Conservation (phyloP, 345 rosid species). For the Acer yangbiense region DNA sequence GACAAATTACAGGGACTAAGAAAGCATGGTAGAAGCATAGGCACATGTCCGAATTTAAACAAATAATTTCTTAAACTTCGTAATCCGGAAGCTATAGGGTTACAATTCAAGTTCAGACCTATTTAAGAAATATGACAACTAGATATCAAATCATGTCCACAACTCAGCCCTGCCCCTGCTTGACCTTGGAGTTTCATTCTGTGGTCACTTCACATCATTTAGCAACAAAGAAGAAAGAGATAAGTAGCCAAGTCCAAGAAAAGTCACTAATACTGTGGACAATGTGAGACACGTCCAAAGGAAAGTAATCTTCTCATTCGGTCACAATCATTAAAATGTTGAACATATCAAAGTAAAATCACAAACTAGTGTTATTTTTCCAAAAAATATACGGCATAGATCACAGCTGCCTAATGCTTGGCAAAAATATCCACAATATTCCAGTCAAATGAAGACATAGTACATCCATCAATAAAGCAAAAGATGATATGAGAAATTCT, state of each 20-base stretch:
- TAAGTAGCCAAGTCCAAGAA: neutral
- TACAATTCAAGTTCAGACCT: neutral
- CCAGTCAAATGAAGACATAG: neutral
- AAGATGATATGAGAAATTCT: neutral
- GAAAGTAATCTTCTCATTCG: too few species aligned
- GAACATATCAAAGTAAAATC: neutral
- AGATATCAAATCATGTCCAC: neutral
- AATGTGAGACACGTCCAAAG: too few species aligned
- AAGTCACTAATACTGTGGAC: neutral
- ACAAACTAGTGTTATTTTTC: neutral
- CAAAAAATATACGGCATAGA: neutral
- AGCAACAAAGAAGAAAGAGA: neutral
- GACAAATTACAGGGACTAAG: neutral
- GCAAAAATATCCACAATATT: too few species aligned
- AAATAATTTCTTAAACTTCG: neutral
- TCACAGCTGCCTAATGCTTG: neutral
- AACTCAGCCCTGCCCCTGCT: neutral
- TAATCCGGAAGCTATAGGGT: neutral
- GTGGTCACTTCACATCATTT: neutral
- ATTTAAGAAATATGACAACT: neutral
- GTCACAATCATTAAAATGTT: too few species aligned
- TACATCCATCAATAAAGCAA: neutral
- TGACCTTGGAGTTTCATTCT: neutral
- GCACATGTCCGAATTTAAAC: neutral
- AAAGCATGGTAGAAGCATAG: slow-evolving; percentile 7